Evolutionary conservation across 495 filamentous ascomycete species (phyloP).

Genomic region (Tirmania nivea): DNA sequence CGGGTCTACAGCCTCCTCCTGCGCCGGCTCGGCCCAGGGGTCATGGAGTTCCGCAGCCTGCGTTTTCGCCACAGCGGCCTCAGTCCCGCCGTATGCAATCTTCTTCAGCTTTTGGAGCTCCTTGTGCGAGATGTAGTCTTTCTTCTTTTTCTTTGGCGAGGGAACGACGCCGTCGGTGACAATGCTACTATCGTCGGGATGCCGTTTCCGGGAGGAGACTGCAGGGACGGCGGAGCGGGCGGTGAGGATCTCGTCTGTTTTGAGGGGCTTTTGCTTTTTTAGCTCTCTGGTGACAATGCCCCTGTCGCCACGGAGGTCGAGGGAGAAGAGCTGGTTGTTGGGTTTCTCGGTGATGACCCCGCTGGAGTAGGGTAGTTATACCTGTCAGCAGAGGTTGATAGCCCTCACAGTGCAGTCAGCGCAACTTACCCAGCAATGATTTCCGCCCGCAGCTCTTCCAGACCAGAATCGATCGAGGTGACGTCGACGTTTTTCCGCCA

Average conservation of each 20-base stretch:
- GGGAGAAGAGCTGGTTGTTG: constrained; percentile 42
- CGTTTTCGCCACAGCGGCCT: constrained; percentile 22
- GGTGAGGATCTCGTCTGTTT: constrained; percentile 75
- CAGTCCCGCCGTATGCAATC: constrained; percentile 46
- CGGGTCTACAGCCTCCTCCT: constrained; percentile 22
- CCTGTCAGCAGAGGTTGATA: neutral
- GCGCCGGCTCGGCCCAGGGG: constrained; percentile 43
- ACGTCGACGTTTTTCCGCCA: constrained; percentile 97
- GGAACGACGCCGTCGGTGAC: constrained; percentile 38
- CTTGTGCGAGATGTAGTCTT: constrained; percentile 48
- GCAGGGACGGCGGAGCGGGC: constrained; percentile 59
- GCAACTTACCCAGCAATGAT: constrained; percentile 57
- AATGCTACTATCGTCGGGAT: constrained; percentile 21
- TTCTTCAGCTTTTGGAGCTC: constrained; percentile 55
- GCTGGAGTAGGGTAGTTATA: constrained; percentile 26
- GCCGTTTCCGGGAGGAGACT: constrained; percentile 52
- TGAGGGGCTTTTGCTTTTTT: constrained; percentile 52
- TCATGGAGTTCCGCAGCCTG: constrained; percentile 38
- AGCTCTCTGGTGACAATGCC: constrained; percentile 37
- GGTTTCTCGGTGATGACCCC: constrained; percentile 47
- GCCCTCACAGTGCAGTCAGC: neutral
- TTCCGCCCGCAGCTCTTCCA: constrained; percentile 66
- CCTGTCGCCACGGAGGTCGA: constrained; percentile 51
- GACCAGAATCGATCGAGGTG: constrained; percentile 57
- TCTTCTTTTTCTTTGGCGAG: constrained; percentile 43